These are phyloP conservation scores for Stentor coeruleus DNA, from an alignment of 73 alveolate species.

Conservation along the genomic window DNA sequence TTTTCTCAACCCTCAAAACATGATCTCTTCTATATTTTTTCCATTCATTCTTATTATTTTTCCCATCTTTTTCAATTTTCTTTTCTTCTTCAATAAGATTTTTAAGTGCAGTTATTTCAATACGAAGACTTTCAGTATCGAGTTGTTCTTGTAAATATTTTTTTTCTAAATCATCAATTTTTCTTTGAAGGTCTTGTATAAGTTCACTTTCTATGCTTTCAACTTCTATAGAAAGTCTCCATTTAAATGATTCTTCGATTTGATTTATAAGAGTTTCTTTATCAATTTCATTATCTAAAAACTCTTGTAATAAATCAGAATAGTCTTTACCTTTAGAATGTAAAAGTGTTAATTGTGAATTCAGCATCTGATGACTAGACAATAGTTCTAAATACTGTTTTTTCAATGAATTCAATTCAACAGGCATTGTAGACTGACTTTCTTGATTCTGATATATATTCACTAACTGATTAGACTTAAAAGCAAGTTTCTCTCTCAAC, in stretches of 20 bases:
- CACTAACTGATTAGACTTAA: not conserved
- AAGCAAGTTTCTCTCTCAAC: slow-evolving; percentile 17
- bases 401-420: not conserved
- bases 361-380: not conserved
- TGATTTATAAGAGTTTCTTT: not conserved
- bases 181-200: no score
- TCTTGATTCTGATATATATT: not conserved
- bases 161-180: not conserved
- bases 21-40: slow-evolving; percentile 8
- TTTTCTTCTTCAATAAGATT: not conserved
- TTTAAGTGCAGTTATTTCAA: not conserved
- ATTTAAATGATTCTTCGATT: not conserved
- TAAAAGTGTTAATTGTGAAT: not conserved
- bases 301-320: not conserved
- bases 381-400: no score
- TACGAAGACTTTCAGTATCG: no score
- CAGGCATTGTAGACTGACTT: not conserved
- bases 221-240: not conserved
- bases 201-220: not conserved
- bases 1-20: not conserved
- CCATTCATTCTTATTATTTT: slow-evolving; percentile 1
- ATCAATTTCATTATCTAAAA: not conserved
- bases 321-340: not conserved
- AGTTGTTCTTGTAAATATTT: not conserved
- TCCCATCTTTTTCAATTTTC: not conserved